Percentiles rank a stretch among this genome's conserved stretches.
Conservation (phyloP, 164 flowering plant species). For the Akebia trifoliata region DNA sequence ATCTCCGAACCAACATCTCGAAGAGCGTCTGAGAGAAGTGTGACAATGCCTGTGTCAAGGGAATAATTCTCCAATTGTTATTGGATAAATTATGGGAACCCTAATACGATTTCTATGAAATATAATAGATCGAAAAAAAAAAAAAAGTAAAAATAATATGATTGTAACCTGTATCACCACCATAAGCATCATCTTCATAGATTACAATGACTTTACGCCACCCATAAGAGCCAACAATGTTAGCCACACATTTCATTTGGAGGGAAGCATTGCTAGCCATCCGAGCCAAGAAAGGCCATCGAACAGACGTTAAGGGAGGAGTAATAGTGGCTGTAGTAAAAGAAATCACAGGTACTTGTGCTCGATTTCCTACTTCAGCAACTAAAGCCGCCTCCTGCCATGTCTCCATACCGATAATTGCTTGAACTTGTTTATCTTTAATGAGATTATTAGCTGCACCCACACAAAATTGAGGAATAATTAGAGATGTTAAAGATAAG, state of each 20-base stretch:
- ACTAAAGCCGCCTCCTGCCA: conserved; percentile 46
- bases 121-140: conserved; percentile 9
- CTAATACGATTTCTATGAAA: too few relatives aligned
- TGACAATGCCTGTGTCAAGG: conserved; percentile 7
- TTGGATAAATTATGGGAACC: too few relatives aligned
- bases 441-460: conserved; percentile 34
- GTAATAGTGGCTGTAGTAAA: conserved; percentile 27
- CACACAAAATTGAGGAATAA: background rate
- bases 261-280: conserved; percentile 22
- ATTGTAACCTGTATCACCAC: conserved; percentile 7
- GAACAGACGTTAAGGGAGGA: conserved; percentile 17
- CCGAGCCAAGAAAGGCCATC: conserved; percentile 42
- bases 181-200: conserved; percentile 38
- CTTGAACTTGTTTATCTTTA: conserved; percentile 18
- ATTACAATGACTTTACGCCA: conserved; percentile 27
- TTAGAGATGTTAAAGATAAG: background rate
- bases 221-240: conserved; percentile 21
- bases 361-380: conserved; percentile 32
- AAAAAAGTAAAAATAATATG: conserved; percentile 5
- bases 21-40: conserved; percentile 21
- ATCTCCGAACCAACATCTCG: conserved; percentile 15
- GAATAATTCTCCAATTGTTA: too few relatives aligned
- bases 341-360: conserved; percentile 42
- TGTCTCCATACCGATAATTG: conserved; percentile 31
- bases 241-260: conserved; percentile 34